Percentiles rank a stretch among this genome's conserved stretches.
phyloP scores from a whole-genome alignment of 225 moss, liverwort and hornwort species.

The Pseudisothecium myosuroides region DNA sequence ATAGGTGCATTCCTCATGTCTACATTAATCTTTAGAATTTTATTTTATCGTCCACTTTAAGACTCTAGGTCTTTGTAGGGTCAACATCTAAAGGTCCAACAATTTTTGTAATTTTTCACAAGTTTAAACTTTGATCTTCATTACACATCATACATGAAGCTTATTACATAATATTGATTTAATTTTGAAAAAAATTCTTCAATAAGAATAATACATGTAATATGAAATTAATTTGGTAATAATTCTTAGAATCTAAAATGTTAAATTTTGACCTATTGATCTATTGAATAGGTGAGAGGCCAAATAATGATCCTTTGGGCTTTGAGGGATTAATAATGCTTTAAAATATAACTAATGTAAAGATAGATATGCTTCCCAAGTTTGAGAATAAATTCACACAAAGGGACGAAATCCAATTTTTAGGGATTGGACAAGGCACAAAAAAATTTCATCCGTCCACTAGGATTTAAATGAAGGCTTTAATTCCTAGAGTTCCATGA shows the following conservation, averaged over 20 bases:
- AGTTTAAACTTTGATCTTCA: background rate
- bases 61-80: accelerated
- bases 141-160: too few relatives aligned
- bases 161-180: background rate
- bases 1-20: background rate
- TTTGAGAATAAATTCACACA: background rate
- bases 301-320: background rate
- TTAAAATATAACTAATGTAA: background rate
- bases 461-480: background rate
- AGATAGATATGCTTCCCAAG: background rate
- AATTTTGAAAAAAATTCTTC: background rate
- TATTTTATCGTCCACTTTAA: accelerated
- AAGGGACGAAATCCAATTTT: background rate
- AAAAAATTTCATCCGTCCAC: background rate
- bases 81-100: background rate
- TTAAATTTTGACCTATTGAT: background rate
- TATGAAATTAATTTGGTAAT: background rate
- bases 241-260: background rate
- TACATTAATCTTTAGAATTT: background rate
- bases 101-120: background rate
- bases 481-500: background rate
- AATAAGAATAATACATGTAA: background rate
- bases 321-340: background rate
- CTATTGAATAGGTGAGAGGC: accelerated
- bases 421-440: background rate